Percentiles rank a stretch among this genome's conserved stretches.
phyloP scores from a whole-genome alignment of 306 rosid genomes.

The Sechiopsis laciniata region DNA sequence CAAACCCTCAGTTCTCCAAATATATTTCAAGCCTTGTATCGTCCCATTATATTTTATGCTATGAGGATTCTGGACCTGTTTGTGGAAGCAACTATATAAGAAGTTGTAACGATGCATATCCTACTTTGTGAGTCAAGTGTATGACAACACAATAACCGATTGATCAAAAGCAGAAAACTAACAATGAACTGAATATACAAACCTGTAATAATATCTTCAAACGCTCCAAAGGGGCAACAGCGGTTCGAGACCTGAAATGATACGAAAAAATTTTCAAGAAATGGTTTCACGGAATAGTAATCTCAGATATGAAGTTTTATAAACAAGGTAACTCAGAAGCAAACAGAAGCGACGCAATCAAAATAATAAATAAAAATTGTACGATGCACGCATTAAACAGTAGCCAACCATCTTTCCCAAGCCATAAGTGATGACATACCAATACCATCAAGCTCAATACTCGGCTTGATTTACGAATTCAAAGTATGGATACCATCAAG shows the following conservation, averaged over 20 bases:
- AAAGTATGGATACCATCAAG: no score
- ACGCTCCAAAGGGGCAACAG: conserved; percentile 96
- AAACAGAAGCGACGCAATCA: background rate
- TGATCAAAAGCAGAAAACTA: background rate
- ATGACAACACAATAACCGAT: background rate
- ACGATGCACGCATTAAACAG: background rate
- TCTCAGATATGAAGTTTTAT: background rate
- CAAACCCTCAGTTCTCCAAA: conserved; percentile 93
- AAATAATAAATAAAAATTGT: background rate
- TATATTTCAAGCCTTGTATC: conserved; percentile 84
- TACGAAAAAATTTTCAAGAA: conserved; percentile 7
- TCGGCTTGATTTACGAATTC: background rate
- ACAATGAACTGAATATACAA: conserved; percentile 7
- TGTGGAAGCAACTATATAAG: conserved; percentile 20
- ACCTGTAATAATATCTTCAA: conserved; percentile 96
- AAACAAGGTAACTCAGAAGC: background rate
- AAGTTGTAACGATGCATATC: background rate
- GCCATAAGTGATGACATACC: background rate
- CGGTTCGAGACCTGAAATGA: conserved; percentile 80
- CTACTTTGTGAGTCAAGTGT: background rate
- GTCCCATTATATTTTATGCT: conserved; percentile 90
- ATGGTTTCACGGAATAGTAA: background rate
- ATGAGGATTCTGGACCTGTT: conserved; percentile 92
- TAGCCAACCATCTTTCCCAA: background rate
- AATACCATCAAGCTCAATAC: conserved; percentile 1